Evolutionary conservation across 768 basidiomycete species (phyloP).

Genomic region (Cyathus striatus): DNA sequence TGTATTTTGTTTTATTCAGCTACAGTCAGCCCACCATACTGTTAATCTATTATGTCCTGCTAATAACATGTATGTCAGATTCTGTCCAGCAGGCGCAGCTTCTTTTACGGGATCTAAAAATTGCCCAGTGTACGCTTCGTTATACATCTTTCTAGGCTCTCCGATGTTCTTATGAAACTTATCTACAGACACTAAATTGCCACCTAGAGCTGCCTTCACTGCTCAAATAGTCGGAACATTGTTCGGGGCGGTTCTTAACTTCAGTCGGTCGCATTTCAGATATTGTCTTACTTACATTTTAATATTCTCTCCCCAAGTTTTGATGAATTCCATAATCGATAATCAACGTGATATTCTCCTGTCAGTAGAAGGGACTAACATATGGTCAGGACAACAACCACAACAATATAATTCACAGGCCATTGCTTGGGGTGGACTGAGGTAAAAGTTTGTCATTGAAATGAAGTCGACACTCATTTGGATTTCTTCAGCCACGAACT

Average conservation of each 20-base stretch:
- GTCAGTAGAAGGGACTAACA: slow-evolving; percentile 50
- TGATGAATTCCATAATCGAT: slow-evolving; percentile 57
- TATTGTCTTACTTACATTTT: background rate
- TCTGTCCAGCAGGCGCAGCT: slow-evolving; percentile 39
- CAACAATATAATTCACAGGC: slow-evolving; percentile 50
- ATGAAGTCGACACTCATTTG: background rate
- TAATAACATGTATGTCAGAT: too few species aligned
- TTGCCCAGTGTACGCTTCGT: slow-evolving; percentile 33
- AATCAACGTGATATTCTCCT: slow-evolving; percentile 45
- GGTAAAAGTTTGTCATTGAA: slow-evolving; percentile 12
- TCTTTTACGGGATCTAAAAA: slow-evolving; percentile 43
- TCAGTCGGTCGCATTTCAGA: slow-evolving; percentile 19
- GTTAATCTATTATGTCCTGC: background rate
- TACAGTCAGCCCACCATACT: slow-evolving; percentile 27
- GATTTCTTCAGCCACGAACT: slow-evolving; percentile 27
- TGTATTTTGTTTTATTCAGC: slow-evolving; percentile 51
- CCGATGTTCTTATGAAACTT: too few species aligned
- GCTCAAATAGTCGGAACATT: slow-evolving; percentile 45
- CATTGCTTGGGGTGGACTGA: slow-evolving; percentile 46
- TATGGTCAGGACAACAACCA: slow-evolving; percentile 44
- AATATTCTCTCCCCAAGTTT: slow-evolving; percentile 22
- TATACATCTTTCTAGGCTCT: background rate
- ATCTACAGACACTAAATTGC: slow-evolving; percentile 38
- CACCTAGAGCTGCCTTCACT: slow-evolving; percentile 44
- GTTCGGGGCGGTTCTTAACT: slow-evolving; percentile 42